Evolutionary conservation across 495 filamentous ascomycete genomes (phyloP).

Genomic region (Cryomyces minteri): DNA sequence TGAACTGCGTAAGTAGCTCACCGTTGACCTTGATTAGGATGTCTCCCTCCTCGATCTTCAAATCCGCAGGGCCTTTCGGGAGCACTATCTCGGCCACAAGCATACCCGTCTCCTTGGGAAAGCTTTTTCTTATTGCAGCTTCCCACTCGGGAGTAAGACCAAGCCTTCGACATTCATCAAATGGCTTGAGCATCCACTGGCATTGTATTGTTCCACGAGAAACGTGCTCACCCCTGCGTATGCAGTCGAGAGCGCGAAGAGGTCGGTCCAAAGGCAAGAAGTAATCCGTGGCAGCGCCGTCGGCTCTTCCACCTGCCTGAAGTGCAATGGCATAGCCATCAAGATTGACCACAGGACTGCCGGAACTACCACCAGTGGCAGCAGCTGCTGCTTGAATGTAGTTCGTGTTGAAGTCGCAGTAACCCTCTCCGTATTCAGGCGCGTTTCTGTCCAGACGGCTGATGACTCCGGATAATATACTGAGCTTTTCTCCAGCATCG

Average conservation of each 20-base stretch:
- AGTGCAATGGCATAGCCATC: constrained; percentile 84
- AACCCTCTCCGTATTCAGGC: constrained; percentile 94
- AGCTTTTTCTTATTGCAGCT: constrained; percentile 54
- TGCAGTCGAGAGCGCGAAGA: constrained; percentile 65
- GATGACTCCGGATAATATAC: constrained; percentile 94
- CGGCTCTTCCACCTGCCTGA: constrained; percentile 83
- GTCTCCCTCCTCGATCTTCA: constrained; percentile 81
- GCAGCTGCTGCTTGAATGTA: constrained; percentile 98
- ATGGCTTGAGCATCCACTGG: constrained; percentile 92
- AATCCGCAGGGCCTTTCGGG: constrained; percentile 72
- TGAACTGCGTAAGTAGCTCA: constrained; percentile 84
- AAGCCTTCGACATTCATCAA: constrained; percentile 88
- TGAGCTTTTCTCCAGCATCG: constrained; percentile 96
- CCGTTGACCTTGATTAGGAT: constrained; percentile 91
- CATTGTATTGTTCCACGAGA: constrained; percentile 91
- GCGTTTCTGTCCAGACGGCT: constrained; percentile 90
- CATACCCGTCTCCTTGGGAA: constrained; percentile 91
- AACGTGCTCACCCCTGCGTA: constrained; percentile 55
- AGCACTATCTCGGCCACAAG: constrained; percentile 90
- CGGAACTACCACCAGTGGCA: constrained; percentile 89
- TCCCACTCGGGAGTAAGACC: constrained; percentile 79
- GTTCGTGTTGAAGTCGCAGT: constrained; percentile 98
- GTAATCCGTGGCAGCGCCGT: constrained; percentile 94
- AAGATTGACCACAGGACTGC: constrained; percentile 91
- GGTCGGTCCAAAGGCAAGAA: constrained; percentile 90